A percentile compares a stretch with the other conserved stretches of the same genome.
phyloP scores from a whole-genome alignment of 2,329 filamentous ascomycete genomes.

The Epichloe festucae region DNA sequence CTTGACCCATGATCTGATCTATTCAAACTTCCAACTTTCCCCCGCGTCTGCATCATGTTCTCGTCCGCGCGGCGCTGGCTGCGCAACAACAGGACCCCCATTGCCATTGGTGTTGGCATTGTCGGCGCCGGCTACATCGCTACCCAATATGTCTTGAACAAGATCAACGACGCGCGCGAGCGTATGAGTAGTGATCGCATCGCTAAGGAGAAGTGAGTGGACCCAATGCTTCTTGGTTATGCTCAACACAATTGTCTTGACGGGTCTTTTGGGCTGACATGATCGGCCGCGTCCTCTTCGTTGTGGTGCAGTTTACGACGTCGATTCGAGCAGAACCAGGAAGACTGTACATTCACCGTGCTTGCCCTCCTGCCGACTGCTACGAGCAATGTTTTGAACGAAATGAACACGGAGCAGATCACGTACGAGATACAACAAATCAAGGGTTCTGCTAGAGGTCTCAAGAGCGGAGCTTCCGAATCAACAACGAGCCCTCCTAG shows the following conservation, averaged over 20 bases:
- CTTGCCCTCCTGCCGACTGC: conserved; percentile 89
- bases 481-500: conserved; percentile 41
- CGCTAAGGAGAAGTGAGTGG: conserved; percentile 84
- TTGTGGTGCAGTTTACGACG: conserved; percentile 58
- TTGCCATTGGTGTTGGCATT: conserved; percentile 79
- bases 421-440: conserved; percentile 90
- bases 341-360: conserved; percentile 96
- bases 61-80: conserved; percentile 78
- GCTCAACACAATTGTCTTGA: background rate
- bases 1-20: conserved; percentile 1
- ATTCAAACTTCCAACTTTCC: background rate
- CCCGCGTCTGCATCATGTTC: conserved; percentile 33
- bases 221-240: background rate
- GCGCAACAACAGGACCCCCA: conserved; percentile 76
- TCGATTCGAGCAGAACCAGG: conserved; percentile 96
- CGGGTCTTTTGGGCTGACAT: background rate
- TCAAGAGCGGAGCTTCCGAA: conserved; percentile 43
- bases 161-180: conserved; percentile 86
- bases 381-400: conserved; percentile 75
- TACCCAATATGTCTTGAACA: conserved; percentile 81
- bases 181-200: conserved; percentile 94
- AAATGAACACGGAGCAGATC: conserved; percentile 82
- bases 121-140: conserved; percentile 84
- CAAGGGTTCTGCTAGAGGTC: conserved; percentile 51
- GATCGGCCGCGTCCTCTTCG: background rate